phyloP scores from a whole-genome alignment of 306 rosid genomes.

The Delonix regia region DNA sequence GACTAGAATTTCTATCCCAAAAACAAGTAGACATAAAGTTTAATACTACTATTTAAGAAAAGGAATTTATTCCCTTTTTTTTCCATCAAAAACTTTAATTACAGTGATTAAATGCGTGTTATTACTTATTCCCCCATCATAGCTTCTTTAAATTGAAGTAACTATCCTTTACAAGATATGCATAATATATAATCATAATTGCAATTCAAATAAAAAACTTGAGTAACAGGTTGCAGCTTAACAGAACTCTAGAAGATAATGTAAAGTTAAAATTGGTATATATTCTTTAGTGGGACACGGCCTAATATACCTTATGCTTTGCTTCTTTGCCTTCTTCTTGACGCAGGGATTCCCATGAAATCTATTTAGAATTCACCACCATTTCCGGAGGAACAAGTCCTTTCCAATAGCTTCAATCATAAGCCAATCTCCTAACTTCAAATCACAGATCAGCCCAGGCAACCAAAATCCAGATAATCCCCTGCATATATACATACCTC shows the following conservation, averaged over 20 bases:
- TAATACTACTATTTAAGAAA: slow-evolving; percentile 30
- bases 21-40: slow-evolving; percentile 33
- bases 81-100: slow-evolving; percentile 37
- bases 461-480: not conserved
- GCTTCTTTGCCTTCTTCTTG: slow-evolving; percentile 33
- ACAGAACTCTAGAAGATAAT: not conserved
- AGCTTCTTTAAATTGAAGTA: slow-evolving; percentile 18
- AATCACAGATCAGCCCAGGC: not conserved
- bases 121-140: slow-evolving; percentile 28
- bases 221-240: slow-evolving; percentile 23
- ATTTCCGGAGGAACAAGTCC: slow-evolving; percentile 44
- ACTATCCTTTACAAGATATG: not conserved
- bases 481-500: slow-evolving; percentile 7
- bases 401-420: slow-evolving; percentile 49
- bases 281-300: slow-evolving; percentile 52
- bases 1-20: slow-evolving; percentile 33
- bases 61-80: slow-evolving; percentile 51
- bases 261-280: slow-evolving; percentile 49
- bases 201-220: slow-evolving; percentile 26
- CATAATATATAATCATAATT: not conserved
- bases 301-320: slow-evolving; percentile 52
- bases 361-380: slow-evolving; percentile 33
- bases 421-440: slow-evolving; percentile 47
- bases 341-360: slow-evolving; percentile 50
- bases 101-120: slow-evolving; percentile 38